These are phyloP conservation scores for Babesia gibsoni DNA, from an alignment of 169 alveolate species.

Conservation along the genomic window DNA sequence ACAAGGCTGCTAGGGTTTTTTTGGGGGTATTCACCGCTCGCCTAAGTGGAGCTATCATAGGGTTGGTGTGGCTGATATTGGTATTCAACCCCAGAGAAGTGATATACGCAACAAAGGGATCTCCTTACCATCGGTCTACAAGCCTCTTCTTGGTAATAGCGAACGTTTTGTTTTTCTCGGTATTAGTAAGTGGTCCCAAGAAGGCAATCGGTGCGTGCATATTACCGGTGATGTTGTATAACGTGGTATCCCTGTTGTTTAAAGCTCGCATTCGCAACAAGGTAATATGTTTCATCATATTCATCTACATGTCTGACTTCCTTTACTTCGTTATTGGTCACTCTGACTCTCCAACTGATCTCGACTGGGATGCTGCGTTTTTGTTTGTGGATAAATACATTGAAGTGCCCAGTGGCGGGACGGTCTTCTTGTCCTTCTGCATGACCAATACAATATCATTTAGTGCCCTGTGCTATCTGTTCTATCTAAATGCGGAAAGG, in stretches of 20 bases:
- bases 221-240: background rate
- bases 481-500: too few relatives aligned
- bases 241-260: background rate
- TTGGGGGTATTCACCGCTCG: conserved; percentile 19
- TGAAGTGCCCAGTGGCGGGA: background rate
- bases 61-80: conserved; percentile 5
- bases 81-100: background rate
- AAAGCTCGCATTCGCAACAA: conserved; percentile 5
- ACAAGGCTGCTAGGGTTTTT: background rate
- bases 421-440: conserved; percentile 6
- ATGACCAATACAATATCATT: background rate
- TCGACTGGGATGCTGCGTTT: conserved; percentile 28
- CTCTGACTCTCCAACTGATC: conserved; percentile 20
- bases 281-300: background rate
- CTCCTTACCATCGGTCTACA: conserved; percentile 10
- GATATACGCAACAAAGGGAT: background rate
- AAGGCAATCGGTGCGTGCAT: conserved; percentile 5
- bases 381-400: background rate
- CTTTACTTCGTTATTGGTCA: conserved; percentile 21
- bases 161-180: conserved; percentile 2
- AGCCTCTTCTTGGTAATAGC: background rate
- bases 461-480: background rate
- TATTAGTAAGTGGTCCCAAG: conserved; percentile 20
- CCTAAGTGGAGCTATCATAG: background rate
- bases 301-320: conserved; percentile 4